Evolutionary conservation across 2,329 filamentous ascomycete genomes (phyloP), one percentile per base, ranked within the genome.

Genomic region (Xylaria sp.): DNA sequence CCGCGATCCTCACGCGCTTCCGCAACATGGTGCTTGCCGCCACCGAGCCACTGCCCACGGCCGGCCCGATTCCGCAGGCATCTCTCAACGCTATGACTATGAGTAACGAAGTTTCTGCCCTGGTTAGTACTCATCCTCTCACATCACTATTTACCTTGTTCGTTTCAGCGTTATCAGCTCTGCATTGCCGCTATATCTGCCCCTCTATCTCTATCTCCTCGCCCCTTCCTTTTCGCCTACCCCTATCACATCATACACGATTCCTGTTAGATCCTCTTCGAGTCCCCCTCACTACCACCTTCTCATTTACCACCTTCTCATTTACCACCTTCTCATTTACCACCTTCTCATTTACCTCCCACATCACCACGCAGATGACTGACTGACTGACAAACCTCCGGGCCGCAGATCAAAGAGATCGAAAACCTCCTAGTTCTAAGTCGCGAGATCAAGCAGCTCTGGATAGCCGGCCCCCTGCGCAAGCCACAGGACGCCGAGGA

Each of bases 371-470:
- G 13, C 13, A 28, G 13, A 58, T 13, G 1, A 39, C 57, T 65
- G 46, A 39, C 57, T 65, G 46, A 71, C 59, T 55, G 23, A 25
- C 23, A 25, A 62, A 57, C 20, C 37, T 15, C 10, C 50, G 23
- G 20, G 3, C 20, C 20, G 39, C 61, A 84, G 82, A 80, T 83
- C 65, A 77, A 80, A 67, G 81, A 81, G 9, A 72, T 81, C 37
- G 78, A 87, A 68, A 82, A 85, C 67, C 78, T 87, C 3, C 79
- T 86, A 3, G 75, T 78, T 34, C 77, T 87, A 13, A 85, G 80
- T 20, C 82, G 84, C 46, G 82, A 84, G 70, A 79, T 87, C 66
- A 85, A 86, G 71, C 81, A 84, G 64, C 78, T 87, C 28, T 86
- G 84, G 84, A 79, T 86, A 12, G 81, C 82, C 65, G 85, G 85